Percentiles rank a stretch among this genome's conserved stretches.
phyloP scores from a whole-genome alignment of 1,284 basidiomycete genomes.

The Trichosporon sp. region DNA sequence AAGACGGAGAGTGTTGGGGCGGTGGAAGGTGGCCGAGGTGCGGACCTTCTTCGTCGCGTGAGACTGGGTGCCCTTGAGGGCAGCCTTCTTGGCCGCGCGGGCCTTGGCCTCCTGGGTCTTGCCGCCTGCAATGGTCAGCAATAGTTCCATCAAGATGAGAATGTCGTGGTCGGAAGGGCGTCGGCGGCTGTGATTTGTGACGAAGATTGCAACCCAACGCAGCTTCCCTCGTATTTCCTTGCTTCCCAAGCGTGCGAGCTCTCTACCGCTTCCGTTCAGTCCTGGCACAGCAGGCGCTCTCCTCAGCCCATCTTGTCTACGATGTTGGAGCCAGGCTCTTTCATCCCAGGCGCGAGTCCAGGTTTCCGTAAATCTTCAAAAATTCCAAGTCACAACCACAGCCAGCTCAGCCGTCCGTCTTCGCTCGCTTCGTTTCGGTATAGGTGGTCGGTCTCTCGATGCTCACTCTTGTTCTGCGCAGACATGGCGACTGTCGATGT shows the following conservation, averaged over 20 bases:
- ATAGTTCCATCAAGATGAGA: not conserved
- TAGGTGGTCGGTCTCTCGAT: not conserved
- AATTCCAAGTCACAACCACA: not conserved
- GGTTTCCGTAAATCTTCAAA: not conserved
- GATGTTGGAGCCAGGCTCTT: not conserved
- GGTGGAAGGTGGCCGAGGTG: constrained; percentile 89
- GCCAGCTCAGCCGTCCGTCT: not conserved
- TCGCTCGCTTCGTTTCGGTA: too few relatives aligned
- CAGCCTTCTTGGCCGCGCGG: constrained; percentile 94
- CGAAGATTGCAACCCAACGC: not conserved
- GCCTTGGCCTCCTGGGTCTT: constrained; percentile 71
- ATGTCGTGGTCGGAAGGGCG: not conserved
- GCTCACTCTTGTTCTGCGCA: constrained; percentile 24
- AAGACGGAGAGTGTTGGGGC: constrained; percentile 90
- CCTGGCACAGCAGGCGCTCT: too few relatives aligned
- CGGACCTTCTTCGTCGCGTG: constrained; percentile 81
- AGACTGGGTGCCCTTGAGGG: constrained; percentile 80
- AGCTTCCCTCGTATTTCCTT: too few relatives aligned
- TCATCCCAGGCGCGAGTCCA: not conserved
- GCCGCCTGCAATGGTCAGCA: constrained; percentile 39
- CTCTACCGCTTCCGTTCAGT: too few relatives aligned
- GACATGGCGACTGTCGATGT: constrained; percentile 22
- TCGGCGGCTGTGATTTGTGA: not conserved
- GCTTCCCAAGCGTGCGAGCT: too few relatives aligned
- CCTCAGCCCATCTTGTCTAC: not conserved